phyloP scores from a whole-genome alignment of 768 basidiomycete species.

The Chalciporus sphaerocephalus region DNA sequence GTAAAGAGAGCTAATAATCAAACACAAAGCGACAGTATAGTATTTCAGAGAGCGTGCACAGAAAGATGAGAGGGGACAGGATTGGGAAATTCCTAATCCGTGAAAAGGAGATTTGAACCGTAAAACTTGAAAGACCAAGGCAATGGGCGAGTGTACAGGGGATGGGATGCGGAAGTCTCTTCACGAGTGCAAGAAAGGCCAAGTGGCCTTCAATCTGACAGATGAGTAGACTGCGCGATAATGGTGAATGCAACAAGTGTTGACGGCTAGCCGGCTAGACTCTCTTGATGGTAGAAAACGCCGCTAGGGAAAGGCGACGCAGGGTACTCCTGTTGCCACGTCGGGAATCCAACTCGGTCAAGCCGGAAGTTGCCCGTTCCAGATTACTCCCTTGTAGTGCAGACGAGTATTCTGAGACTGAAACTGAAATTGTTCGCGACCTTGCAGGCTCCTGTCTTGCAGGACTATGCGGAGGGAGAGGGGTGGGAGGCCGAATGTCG shows the following conservation, averaged over 20 bases:
- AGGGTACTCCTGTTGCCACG: conserved; percentile 20
- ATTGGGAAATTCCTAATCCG: neutral
- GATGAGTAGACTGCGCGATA: no score
- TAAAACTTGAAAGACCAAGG: neutral
- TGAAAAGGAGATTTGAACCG: neutral
- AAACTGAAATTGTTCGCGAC: conserved; percentile 20
- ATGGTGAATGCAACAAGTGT: conserved; percentile 2
- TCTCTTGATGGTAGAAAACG: conserved; percentile 29
- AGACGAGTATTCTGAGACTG: conserved; percentile 25
- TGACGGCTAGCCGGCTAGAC: conserved; percentile 4
- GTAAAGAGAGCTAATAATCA: neutral
- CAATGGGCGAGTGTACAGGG: conserved; percentile 4
- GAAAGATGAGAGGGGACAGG: neutral
- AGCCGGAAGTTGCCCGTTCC: conserved; percentile 6
- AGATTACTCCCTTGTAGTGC: conserved; percentile 9
- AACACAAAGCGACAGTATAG: conserved; percentile 17
- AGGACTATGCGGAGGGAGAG: conserved; percentile 4
- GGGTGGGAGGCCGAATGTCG: conserved; percentile 7
- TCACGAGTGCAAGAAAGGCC: neutral
- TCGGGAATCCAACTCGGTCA: conserved; percentile 12
- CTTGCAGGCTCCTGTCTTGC: conserved; percentile 8
- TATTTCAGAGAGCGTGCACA: neutral
- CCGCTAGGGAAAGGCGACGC: conserved; percentile 30
- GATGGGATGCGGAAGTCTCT: neutral
- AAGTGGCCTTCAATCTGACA: no score